Percentiles rank a stretch among this genome's conserved stretches.
Conservation (phyloP, 495 filamentous ascomycete species). For the Neurospora africana region DNA sequence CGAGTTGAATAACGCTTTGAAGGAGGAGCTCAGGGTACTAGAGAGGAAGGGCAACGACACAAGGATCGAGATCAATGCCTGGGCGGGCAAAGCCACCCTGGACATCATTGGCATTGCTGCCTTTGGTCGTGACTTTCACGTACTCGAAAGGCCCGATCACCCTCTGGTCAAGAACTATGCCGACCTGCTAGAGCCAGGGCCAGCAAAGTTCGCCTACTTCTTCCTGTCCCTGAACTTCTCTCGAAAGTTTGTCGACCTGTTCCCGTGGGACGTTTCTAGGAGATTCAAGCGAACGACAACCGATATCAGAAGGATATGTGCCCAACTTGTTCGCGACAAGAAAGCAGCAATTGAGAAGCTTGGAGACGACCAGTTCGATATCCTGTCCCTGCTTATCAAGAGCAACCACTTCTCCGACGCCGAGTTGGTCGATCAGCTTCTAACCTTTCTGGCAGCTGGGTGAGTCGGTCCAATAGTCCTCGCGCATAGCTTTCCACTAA, state of each 20-base stretch:
- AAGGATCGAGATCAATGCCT: constrained; percentile 53
- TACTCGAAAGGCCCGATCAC: constrained; percentile 50
- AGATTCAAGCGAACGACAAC: constrained; percentile 41
- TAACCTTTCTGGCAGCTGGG: constrained; percentile 76
- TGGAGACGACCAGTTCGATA: constrained; percentile 51
- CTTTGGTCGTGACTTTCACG: constrained; percentile 65
- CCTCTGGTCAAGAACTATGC: constrained; percentile 57
- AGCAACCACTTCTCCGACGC: constrained; percentile 65
- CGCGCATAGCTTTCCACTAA: neutral
- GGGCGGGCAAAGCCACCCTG: constrained; percentile 62
- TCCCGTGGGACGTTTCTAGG: constrained; percentile 56
- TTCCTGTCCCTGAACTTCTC: constrained; percentile 38
- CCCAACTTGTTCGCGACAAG: constrained; percentile 55
- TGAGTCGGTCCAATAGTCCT: neutral
- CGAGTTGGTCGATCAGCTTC: constrained; percentile 73
- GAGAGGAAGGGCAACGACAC: constrained; percentile 27
- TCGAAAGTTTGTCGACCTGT: constrained; percentile 29
- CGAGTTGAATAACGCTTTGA: constrained; percentile 10
- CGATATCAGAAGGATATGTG: constrained; percentile 49
- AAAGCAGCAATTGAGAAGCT: constrained; percentile 44
- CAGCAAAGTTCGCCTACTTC: constrained; percentile 29
- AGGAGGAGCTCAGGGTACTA: constrained; percentile 20
- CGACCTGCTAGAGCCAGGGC: constrained; percentile 37
- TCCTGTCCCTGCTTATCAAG: constrained; percentile 67
- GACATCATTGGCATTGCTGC: constrained; percentile 81